phyloP scores from a whole-genome alignment of 352 stramenopile genomes.

The Phytopythium aichiense region DNA sequence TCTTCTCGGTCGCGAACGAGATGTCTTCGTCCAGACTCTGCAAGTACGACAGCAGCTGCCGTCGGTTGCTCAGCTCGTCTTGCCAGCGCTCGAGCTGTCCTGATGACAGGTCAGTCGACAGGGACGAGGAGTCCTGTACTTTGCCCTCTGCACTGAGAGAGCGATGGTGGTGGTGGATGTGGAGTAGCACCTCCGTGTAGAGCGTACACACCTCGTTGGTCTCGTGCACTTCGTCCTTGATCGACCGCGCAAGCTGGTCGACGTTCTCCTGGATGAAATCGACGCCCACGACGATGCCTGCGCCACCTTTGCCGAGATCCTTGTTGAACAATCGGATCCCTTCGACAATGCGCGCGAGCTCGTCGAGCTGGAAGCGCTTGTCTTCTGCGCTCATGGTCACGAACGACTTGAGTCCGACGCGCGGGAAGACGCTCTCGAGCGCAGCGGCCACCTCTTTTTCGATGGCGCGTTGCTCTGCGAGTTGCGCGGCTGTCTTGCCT shows the following conservation, averaged over 20 bases:
- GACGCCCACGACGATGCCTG: conserved; percentile 65
- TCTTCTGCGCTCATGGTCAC: conserved; percentile 88
- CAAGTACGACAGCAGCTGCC: conserved; percentile 90
- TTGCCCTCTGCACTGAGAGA: conserved; percentile 18
- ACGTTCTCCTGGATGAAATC: conserved; percentile 59
- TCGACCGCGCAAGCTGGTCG: conserved; percentile 30
- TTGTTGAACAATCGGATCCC: conserved; percentile 94
- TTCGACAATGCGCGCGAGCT: conserved; percentile 90
- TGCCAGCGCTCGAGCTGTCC: conserved; percentile 82
- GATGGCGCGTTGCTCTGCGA: conserved; percentile 59
- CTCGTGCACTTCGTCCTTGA: conserved; percentile 56
- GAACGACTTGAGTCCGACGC: conserved; percentile 92
- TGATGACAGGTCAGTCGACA: conserved; percentile 12
- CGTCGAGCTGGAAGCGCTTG: conserved; percentile 88
- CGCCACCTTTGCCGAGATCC: conserved; percentile 82
- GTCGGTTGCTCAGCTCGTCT: conserved; percentile 89
- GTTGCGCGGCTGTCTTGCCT: conserved; percentile 24
- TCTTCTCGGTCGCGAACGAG: conserved; percentile 76
- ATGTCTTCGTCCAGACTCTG: conserved; percentile 92
- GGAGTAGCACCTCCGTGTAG: conserved; percentile 76
- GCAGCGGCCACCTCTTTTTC: conserved; percentile 88
- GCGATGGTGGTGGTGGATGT: conserved; percentile 57
- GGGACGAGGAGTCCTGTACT: neutral
- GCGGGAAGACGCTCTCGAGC: conserved; percentile 94
- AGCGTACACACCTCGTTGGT: conserved; percentile 71